Evolutionary conservation across 345 rosid genomes (phyloP).

Genomic region (Dovyalis caffra): DNA sequence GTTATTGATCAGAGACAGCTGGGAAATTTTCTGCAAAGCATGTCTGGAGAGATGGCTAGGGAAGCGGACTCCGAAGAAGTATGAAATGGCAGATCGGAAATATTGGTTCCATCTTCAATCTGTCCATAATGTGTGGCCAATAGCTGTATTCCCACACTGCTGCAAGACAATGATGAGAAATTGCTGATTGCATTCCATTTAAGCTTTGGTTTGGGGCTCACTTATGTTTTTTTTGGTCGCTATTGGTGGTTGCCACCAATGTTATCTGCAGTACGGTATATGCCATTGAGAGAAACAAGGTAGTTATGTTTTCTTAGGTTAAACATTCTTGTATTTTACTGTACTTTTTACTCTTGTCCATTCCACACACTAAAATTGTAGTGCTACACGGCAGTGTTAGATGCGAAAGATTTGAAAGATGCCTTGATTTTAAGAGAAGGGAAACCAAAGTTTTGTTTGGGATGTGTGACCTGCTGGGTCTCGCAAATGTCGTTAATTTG

Average conservation of each 20-base stretch:
- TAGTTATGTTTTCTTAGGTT: neutral
- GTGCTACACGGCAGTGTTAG: neutral
- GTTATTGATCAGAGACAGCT: conserved; percentile 81
- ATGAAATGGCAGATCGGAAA: neutral
- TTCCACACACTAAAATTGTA: neutral
- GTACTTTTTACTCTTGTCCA: neutral
- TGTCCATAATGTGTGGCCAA: neutral
- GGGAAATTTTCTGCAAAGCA: conserved; percentile 63
- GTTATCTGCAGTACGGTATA: neutral
- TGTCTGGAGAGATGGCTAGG: conserved; percentile 15
- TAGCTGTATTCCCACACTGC: neutral
- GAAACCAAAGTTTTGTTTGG: neutral
- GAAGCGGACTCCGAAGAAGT: conserved; percentile 16
- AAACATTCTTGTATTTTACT: neutral
- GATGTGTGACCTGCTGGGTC: neutral
- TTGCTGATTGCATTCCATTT: neutral
- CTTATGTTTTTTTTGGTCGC: neutral
- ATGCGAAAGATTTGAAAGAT: neutral
- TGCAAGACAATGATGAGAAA: neutral
- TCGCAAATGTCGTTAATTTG: neutral
- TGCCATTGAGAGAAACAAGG: neutral
- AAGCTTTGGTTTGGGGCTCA: neutral
- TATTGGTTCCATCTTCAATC: neutral
- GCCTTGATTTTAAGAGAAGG: neutral
- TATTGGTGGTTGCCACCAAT: neutral